Percentiles rank a stretch among this genome's conserved stretches.
Evolutionary conservation across 2,329 filamentous ascomycete genomes (phyloP).

Genomic region (Aspergillus fischeri): DNA sequence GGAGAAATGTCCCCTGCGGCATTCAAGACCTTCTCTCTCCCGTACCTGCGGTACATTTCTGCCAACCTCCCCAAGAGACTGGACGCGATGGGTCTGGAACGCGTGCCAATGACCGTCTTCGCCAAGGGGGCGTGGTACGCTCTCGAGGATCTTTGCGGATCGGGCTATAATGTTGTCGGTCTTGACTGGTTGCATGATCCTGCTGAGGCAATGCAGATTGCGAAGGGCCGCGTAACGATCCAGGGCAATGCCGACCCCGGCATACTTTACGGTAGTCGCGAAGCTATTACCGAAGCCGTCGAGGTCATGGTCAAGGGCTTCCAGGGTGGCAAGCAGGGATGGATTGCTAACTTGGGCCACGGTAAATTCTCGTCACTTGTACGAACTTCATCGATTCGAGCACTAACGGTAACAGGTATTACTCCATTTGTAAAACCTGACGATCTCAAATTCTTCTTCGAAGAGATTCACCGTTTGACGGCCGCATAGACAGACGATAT

Average conservation of each 20-base stretch:
- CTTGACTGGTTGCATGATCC: conserved; percentile 94
- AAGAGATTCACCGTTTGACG: conserved; percentile 72
- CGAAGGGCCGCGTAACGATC: conserved; percentile 72
- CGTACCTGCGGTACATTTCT: conserved; percentile 81
- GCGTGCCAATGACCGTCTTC: conserved; percentile 95
- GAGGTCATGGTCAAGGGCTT: conserved; percentile 87
- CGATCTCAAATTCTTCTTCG: conserved; percentile 86
- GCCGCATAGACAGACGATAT: conserved; percentile 14
- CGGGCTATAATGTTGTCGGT: conserved; percentile 90
- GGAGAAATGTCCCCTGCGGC: conserved; percentile 81
- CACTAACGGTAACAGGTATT: conserved; percentile 58
- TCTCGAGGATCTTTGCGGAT: conserved; percentile 77
- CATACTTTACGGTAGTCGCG: conserved; percentile 78
- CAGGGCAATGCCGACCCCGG: conserved; percentile 97
- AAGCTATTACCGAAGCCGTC: conserved; percentile 76
- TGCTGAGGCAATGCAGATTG: conserved; percentile 73
- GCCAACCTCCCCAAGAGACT: conserved; percentile 72
- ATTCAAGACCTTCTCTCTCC: conserved; percentile 81
- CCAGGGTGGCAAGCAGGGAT: conserved; percentile 75
- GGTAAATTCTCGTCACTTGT: conserved; percentile 52
- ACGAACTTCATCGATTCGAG: not conserved
- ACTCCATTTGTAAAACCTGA: conserved; percentile 94
- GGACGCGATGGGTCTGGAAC: conserved; percentile 67
- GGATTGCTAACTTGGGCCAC: conserved; percentile 96
- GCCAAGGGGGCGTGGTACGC: conserved; percentile 97